A percentile compares a stretch with the other conserved stretches of the same genome.
Evolutionary conservation across 148 eudicot genomes (phyloP).

Genomic region (Silene latifolia): DNA sequence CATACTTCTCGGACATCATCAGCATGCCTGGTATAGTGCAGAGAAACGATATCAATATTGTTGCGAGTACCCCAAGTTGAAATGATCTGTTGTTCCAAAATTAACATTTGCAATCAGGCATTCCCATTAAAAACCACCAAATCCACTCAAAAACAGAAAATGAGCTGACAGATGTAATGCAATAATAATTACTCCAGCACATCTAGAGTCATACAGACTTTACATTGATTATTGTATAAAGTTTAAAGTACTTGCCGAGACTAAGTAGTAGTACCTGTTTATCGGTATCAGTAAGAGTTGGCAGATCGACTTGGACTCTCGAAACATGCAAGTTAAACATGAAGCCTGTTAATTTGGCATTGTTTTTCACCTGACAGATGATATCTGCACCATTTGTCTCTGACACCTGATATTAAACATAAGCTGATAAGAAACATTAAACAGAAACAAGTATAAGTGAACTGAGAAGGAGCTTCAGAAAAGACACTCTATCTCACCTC

Average conservation of each 20-base stretch:
- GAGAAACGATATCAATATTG: slow-evolving; percentile 50
- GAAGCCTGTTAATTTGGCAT: slow-evolving; percentile 45
- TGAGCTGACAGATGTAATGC: not conserved
- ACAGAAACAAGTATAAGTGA: slow-evolving; percentile 4
- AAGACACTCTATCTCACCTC: slow-evolving; percentile 36
- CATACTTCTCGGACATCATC: slow-evolving; percentile 63
- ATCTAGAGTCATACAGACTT: not conserved
- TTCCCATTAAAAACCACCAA: not conserved
- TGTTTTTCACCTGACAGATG: slow-evolving; percentile 52
- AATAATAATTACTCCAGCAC: not conserved
- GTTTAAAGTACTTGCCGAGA: not conserved
- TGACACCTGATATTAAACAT: slow-evolving; percentile 35
- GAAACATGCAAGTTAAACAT: slow-evolving; percentile 52
- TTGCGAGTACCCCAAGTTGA: slow-evolving; percentile 54
- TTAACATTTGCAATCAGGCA: not conserved
- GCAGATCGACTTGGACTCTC: slow-evolving; percentile 47
- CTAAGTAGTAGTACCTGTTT: slow-evolving; percentile 44
- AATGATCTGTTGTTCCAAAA: slow-evolving; percentile 38
- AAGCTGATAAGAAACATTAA: not conserved
- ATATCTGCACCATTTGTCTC: slow-evolving; percentile 50
- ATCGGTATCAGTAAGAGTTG: slow-evolving; percentile 50
- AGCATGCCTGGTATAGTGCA: slow-evolving; percentile 50
- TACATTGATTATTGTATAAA: not conserved
- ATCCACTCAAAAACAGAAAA: not conserved
- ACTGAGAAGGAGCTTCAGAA: not conserved